Evolutionary conservation across 2,329 filamentous ascomycete species (phyloP).

Genomic region (Penicillium sp.): DNA sequence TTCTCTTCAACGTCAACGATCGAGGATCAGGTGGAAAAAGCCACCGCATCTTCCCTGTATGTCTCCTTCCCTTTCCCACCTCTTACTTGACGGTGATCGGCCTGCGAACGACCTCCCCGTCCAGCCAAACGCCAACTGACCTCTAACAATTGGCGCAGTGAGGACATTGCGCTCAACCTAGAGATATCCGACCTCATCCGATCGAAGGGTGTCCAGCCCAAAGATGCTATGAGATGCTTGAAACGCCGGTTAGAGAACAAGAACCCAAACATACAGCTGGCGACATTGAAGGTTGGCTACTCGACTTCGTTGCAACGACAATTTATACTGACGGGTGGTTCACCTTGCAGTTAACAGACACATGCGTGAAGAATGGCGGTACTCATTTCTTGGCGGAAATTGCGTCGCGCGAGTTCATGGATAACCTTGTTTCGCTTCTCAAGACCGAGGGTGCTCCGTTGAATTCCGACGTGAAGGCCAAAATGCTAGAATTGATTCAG

Average conservation of each 20-base stretch:
- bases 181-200: conserved; percentile 97
- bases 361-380: conserved; percentile 96
- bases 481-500: conserved; percentile 89
- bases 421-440: conserved; percentile 83
- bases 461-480: conserved; percentile 75
- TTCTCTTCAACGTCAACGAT: conserved; percentile 85
- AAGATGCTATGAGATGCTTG: conserved; percentile 93
- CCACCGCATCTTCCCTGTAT: conserved; percentile 87
- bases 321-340: too few species aligned
- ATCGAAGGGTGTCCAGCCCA: conserved; percentile 96
- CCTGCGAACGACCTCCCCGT: too few species aligned
- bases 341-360: conserved; percentile 70
- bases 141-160: conserved; percentile 53
- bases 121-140: too few species aligned
- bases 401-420: conserved; percentile 94
- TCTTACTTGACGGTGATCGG: too few species aligned
- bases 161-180: conserved; percentile 93
- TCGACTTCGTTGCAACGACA: conserved; percentile 64
- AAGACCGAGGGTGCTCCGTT: conserved; percentile 67
- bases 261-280: conserved; percentile 93
- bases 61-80: too few species aligned
- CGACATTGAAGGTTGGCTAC: conserved; percentile 70
- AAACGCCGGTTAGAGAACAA: conserved; percentile 92
- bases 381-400: conserved; percentile 91
- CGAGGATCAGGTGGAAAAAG: conserved; percentile 93